phyloP scores from a whole-genome alignment of 371 early-diverging fungal genomes.

The Haplosporangium sp. region DNA sequence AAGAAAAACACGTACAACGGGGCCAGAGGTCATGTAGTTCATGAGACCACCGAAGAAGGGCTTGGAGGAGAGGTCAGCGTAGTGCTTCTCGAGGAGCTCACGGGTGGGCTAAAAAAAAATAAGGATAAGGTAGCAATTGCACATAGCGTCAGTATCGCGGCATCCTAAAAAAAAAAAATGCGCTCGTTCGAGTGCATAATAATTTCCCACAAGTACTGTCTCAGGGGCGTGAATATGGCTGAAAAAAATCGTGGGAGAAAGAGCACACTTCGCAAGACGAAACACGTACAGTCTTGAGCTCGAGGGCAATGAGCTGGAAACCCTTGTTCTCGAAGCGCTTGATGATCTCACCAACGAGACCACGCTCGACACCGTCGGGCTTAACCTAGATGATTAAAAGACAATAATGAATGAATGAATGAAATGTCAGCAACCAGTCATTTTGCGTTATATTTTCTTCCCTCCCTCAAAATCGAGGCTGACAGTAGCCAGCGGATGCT shows the following conservation, averaged over 20 bases:
- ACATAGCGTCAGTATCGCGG: conserved; percentile 9
- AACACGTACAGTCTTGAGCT: conserved; percentile 68
- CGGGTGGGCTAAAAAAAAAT: conserved; percentile 66
- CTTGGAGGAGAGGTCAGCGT: conserved; percentile 92
- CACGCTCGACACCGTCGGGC: conserved; percentile 86
- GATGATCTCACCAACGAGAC: conserved; percentile 97
- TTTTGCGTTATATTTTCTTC: background rate
- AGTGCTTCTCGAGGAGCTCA: conserved; percentile 95
- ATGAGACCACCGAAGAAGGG: conserved; percentile 97
- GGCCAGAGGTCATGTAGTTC: conserved; percentile 89
- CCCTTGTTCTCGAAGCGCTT: conserved; percentile 94
- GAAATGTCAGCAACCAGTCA: background rate
- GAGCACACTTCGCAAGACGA: conserved; percentile 4
- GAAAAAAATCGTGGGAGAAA: conserved; percentile 12
- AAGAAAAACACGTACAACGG: conserved; percentile 69
- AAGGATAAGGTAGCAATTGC: conserved; percentile 1
- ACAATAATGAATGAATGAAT: background rate
- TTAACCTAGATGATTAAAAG: conserved; percentile 36
- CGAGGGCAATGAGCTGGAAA: conserved; percentile 87
- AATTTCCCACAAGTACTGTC: background rate
- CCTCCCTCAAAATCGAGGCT: no score
- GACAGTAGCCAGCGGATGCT: no score
- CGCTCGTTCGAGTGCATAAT: background rate
- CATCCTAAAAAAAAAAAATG: background rate
- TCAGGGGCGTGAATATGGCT: conserved; percentile 11